Evolutionary conservation across 805 yeast genomes (phyloP), one percentile per base, ranked within the genome.

Genomic region (Candida krabiensis): DNA sequence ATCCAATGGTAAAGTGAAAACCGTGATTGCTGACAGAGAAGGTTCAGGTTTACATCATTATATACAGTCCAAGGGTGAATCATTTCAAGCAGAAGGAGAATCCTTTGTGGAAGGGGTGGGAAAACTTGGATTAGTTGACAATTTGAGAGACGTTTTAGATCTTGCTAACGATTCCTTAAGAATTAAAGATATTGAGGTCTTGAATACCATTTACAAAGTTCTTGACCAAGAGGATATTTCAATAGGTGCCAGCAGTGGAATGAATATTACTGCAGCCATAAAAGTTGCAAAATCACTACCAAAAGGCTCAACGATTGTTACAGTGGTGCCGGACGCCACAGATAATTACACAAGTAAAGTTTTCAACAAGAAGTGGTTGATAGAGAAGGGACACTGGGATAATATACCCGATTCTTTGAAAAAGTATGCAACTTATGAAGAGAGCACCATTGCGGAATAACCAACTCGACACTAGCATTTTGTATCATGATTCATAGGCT

Each of bases 71-170:
- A 75, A 77, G n/a, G 87, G 87, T 15, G 65, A 77, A 53, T 67
- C 70, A 4, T 64, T 79, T 39, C 83, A 75, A 21, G 73, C 88
- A 46, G 71, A 72, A 2, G 95, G 95, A 15, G 75, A 84, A 4
- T 81, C 90, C 0, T 86, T 87, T 60, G 86, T 95, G 17, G 96
- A 86, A 64, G 96, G 96, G 9, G 86, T 86, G 63, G 96, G 96
- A 22, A 95, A 86, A 63, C 93, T 93, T 28, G 73, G 95, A 50
- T 80, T 86, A 48, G 86, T 95, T 5, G 82, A 75, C 43, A 86
- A 86, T 61, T 7, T 31, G 25, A 63, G 86, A 60, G 66, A 64
- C 22, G 81, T 75, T 24, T 91, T 86, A 19, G 81, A 72, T 4
- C 58, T 78, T 26, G 66, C 83, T 30, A 95, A 87, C 55, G 90